Evolutionary conservation across 2,329 filamentous ascomycete genomes (phyloP), one percentile per base, ranked within the genome.

Genomic region (Pseudogymnoascus sp.): DNA sequence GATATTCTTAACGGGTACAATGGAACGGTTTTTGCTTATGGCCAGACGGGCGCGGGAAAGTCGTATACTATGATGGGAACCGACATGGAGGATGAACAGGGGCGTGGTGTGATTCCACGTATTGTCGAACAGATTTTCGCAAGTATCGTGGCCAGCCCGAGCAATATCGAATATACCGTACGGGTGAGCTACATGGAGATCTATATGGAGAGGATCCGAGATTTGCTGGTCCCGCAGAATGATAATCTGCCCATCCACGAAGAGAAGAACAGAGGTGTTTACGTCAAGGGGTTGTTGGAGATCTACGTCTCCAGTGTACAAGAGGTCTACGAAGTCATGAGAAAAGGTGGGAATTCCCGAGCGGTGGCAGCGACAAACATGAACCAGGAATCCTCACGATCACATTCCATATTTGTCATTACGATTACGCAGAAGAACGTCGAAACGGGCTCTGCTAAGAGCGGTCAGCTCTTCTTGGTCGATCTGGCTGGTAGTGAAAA

Each of bases 111-210:
- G 66, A 97, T 97, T 70, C 94, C 94, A 60, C 89, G 94, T 72
- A 97, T 97, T 69, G 89, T 97, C 69, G 91, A 97, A 77, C 93
- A 97, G 78, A 97, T 97, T 74, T 97, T 97, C 75, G 88, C 90
- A 70, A 96, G 90, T 77, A 97, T 97, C 75, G 82, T 97, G 77
- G 86, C 90, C 21, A 96, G 92, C 70, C 91, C 93, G 47, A 87
- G 87, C 71, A 96, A 91, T 69, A 97, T 97, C 75, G 94, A 97
- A 77, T 97, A 97, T 77, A 97, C 92, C n/a, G 93, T 99, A 62
- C 87, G 92, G 63, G 93, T 97, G 73, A 96, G 92, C 76, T 97
- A 97, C 77, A 97, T 99, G 92, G 94, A 99, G 77, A 97, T 99
- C 68, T 99, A 99, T 80, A 99, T 97, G 94, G 94, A 99, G 79